phyloP scores from a whole-genome alignment of 768 basidiomycete genomes.

The Collybia nuda region DNA sequence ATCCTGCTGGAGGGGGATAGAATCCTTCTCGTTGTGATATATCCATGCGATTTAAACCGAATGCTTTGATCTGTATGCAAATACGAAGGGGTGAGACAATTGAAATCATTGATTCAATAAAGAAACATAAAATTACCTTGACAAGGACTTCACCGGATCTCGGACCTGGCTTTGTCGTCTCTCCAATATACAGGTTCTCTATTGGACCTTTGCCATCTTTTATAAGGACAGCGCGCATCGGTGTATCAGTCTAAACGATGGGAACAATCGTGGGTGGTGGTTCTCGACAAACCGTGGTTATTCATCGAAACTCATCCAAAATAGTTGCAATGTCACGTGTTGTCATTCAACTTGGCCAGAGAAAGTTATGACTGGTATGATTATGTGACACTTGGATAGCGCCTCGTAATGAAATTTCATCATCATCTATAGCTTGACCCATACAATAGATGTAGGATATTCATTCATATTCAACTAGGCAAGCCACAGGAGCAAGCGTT shows the following conservation, averaged over 20 bases:
- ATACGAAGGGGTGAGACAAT: not conserved
- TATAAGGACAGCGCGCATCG: slow-evolving; percentile 80
- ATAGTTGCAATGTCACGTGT: not conserved
- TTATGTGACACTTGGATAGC: too few relatives aligned
- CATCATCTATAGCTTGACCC: too few relatives aligned
- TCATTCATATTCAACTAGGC: too few relatives aligned
- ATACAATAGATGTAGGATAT: too few relatives aligned
- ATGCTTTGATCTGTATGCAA: slow-evolving; percentile 62
- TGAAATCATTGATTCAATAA: not conserved
- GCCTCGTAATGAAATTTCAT: too few relatives aligned
- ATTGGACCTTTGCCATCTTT: slow-evolving; percentile 73
- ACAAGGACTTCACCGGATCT: slow-evolving; percentile 69
- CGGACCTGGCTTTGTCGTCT: slow-evolving; percentile 61
- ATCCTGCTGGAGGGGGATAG: slow-evolving; percentile 81
- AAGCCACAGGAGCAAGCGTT: not conserved
- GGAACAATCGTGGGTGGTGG: not conserved
- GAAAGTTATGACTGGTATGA: too few relatives aligned
- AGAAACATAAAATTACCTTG: slow-evolving; percentile 57
- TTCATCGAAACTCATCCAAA: not conserved
- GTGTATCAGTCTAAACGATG: not conserved
- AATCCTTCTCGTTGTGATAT: slow-evolving; percentile 65
- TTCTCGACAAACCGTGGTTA: not conserved
- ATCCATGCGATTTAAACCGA: slow-evolving; percentile 92
- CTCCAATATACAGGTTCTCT: slow-evolving; percentile 79
- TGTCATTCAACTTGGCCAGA: too few relatives aligned